phyloP scores from a whole-genome alignment of 148 eudicot genomes.

The Dysphania ambrosioides region DNA sequence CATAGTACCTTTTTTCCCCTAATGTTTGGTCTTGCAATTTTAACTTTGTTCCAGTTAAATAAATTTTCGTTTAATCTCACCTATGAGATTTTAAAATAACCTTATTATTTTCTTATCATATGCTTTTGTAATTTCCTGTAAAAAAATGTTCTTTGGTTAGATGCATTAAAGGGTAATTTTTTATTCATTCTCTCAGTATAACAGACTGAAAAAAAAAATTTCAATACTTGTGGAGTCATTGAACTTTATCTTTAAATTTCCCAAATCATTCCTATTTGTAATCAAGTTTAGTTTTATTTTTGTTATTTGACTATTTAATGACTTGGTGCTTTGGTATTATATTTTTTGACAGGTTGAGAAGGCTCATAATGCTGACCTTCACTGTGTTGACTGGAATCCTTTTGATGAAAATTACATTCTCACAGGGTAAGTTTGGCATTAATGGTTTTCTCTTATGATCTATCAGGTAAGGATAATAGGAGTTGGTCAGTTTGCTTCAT shows the following conservation, averaged over 20 bases:
- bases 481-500: neutral
- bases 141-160: too few species aligned
- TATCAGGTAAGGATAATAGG: neutral
- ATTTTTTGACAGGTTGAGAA: slow-evolving; percentile 65
- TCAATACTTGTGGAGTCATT: neutral
- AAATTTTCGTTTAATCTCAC: too few species aligned
- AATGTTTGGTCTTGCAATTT: too few species aligned
- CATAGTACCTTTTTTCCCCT: too few species aligned
- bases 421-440: slow-evolving; percentile 62
- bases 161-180: too few species aligned
- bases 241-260: neutral
- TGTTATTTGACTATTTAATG: neutral
- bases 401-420: slow-evolving; percentile 76
- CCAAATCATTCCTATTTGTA: neutral
- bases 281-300: neutral
- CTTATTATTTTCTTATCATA: too few species aligned
- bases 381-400: slow-evolving; percentile 98
- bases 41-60: too few species aligned
- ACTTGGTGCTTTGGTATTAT: slow-evolving; percentile 15
- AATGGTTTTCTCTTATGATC: slow-evolving; percentile 8
- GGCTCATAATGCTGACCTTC: slow-evolving; percentile 94
- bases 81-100: too few species aligned
- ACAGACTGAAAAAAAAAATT: neutral
- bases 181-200: too few species aligned
- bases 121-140: too few species aligned